These are phyloP conservation scores for Cercophora samala DNA, from an alignment of 495 filamentous ascomycete genomes.

Conservation along the genomic window DNA sequence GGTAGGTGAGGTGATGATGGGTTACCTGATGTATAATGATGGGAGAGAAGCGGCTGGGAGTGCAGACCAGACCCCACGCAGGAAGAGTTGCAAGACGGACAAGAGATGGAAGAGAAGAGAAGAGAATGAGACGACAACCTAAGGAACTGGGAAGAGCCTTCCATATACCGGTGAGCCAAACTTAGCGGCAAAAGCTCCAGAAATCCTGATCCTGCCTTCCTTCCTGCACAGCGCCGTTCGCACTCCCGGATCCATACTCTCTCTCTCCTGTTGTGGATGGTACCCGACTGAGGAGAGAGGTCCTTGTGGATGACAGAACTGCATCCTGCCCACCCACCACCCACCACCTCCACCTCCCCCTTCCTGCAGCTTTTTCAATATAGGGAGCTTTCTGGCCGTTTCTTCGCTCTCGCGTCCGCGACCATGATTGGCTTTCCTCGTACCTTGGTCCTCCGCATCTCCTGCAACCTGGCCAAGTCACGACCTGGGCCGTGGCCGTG, in stretches of 20 bases:
- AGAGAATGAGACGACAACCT: neutral
- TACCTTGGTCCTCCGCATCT: neutral
- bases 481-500: neutral
- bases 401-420: neutral
- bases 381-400: constrained; percentile 4
- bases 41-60: neutral
- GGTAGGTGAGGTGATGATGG: neutral
- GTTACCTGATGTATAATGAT: neutral
- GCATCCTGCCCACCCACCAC: neutral
- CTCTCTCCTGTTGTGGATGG: neutral
- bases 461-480: neutral
- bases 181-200: neutral
- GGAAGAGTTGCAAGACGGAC: neutral
- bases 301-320: constrained; percentile 1
- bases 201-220: neutral
- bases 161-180: neutral
- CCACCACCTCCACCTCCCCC: neutral
- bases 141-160: neutral
- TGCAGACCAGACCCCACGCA: neutral
- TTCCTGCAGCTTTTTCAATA: constrained; percentile 2
- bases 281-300: constrained; percentile 1
- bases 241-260: neutral
- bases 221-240: constrained; percentile 1
- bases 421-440: neutral
- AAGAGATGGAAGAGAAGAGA: neutral